Percentiles rank a stretch among this genome's conserved stretches.
Conservation (phyloP, 495 filamentous ascomycete genomes). For the Glarea lozoyensis region DNA sequence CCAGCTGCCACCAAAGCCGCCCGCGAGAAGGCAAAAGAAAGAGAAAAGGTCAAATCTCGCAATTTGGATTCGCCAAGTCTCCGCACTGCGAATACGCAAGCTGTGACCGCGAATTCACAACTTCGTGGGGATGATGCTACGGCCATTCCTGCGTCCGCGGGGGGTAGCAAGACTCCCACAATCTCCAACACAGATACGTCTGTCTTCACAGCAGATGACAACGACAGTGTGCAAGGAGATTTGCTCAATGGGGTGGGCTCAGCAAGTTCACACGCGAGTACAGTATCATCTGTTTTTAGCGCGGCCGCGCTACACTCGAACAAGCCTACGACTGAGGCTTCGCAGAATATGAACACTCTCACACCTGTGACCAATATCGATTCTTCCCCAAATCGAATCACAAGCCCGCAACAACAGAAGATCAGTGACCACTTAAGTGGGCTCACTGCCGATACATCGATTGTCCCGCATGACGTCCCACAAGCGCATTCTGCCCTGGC, state of each 20-base stretch:
- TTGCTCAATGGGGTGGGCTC: slow-evolving; percentile 56
- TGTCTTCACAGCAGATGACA: slow-evolving; percentile 43
- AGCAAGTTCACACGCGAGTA: slow-evolving; percentile 56
- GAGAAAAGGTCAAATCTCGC: slow-evolving; percentile 35
- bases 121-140: slow-evolving; percentile 11
- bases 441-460: slow-evolving; percentile 1
- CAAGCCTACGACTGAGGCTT: slow-evolving; percentile 35
- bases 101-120: slow-evolving; percentile 13
- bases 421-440: not conserved
- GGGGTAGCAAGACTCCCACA: slow-evolving; percentile 24
- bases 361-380: slow-evolving; percentile 73
- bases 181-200: slow-evolving; percentile 37
- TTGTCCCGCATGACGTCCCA: slow-evolving; percentile 9
- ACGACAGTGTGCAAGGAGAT: slow-evolving; percentile 49
- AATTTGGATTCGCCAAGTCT: slow-evolving; percentile 25
- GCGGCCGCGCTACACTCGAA: slow-evolving; percentile 36
- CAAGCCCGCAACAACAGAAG: slow-evolving; percentile 41
- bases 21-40: slow-evolving; percentile 45
- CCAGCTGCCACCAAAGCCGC: slow-evolving; percentile 65
- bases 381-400: slow-evolving; percentile 56
- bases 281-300: slow-evolving; percentile 57
- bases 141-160: slow-evolving; percentile 17
- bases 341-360: slow-evolving; percentile 36
- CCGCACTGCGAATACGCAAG: slow-evolving; percentile 20
- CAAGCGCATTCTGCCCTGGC: slow-evolving; percentile 39